phyloP scores from a whole-genome alignment of 495 filamentous ascomycete genomes.

The Hypoxylon trugodes region DNA sequence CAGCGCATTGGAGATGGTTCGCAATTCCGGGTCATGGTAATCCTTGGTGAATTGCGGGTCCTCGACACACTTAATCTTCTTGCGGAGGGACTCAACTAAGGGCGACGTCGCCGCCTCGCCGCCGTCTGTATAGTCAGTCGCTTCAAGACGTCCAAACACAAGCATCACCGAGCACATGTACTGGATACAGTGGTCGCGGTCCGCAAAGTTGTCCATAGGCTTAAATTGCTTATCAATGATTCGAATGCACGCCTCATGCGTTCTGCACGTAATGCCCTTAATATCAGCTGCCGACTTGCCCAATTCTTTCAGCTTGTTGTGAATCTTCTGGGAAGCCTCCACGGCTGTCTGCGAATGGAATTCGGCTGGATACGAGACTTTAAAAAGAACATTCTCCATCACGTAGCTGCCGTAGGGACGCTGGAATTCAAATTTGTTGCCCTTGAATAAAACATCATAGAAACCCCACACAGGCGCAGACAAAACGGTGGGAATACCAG shows the following conservation, averaged over 20 bases:
- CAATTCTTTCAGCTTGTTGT: constrained; percentile 78
- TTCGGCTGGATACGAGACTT: constrained; percentile 98
- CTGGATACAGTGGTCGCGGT: constrained; percentile 98
- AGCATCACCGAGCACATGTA: constrained; percentile 99
- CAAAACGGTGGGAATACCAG: constrained; percentile 89
- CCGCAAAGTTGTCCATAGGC: constrained; percentile 99
- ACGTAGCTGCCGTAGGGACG: constrained; percentile 96
- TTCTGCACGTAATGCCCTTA: constrained; percentile 89
- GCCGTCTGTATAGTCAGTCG: constrained; percentile 90
- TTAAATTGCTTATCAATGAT: constrained; percentile 99
- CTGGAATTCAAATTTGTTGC: constrained; percentile 95
- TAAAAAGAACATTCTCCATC: constrained; percentile 99
- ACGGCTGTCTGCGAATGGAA: constrained; percentile 99
- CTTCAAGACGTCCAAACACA: constrained; percentile 88
- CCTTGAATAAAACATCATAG: constrained; percentile 97
- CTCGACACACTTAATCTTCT: constrained; percentile 94
- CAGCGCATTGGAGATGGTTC: constrained; percentile 95
- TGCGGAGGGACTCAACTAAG: constrained; percentile 86
- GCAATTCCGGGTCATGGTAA: constrained; percentile 92
- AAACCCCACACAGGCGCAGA: constrained; percentile 96
- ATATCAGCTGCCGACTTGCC: constrained; percentile 96
- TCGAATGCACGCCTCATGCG: constrained; percentile 96
- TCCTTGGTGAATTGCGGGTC: constrained; percentile 92
- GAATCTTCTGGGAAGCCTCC: constrained; percentile 88
- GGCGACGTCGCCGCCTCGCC: constrained; percentile 88